phyloP scores from a whole-genome alignment of 192 early-diverging fungal species.

The Coemansia sp. region DNA sequence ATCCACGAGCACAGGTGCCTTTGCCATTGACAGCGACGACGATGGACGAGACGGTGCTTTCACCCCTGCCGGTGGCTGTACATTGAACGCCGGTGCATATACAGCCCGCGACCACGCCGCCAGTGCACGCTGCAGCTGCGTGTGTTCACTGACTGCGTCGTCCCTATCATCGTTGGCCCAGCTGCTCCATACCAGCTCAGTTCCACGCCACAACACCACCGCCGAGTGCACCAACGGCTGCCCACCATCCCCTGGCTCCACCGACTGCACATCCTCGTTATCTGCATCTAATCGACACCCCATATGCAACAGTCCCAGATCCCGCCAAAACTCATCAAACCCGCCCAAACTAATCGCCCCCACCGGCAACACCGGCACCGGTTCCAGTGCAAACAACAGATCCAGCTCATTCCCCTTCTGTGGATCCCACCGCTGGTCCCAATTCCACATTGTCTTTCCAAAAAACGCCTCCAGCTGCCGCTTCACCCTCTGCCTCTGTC shows the following conservation, averaged over 20 bases:
- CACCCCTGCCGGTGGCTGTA: neutral
- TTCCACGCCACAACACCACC: conserved; percentile 36
- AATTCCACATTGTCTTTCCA: conserved; percentile 32
- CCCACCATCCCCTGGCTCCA: neutral
- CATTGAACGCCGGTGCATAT: conserved; percentile 32
- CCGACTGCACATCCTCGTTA: neutral
- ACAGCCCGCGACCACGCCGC: conserved; percentile 42
- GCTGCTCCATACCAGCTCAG: conserved; percentile 38
- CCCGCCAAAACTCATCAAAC: conserved; percentile 46
- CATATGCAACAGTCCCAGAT: conserved; percentile 11
- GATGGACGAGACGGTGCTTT: neutral
- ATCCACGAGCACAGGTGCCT: neutral
- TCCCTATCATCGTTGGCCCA: conserved; percentile 2
- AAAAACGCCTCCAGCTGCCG: conserved; percentile 43
- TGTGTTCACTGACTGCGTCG: neutral
- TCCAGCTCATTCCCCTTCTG: conserved; percentile 22
- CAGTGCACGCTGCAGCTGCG: conserved; percentile 24
- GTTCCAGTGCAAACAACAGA: conserved; percentile 24
- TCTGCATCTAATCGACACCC: neutral
- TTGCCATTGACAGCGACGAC: neutral
- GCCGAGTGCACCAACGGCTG: conserved; percentile 20
- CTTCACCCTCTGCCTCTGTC: conserved; percentile 8
- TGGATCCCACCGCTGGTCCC: conserved; percentile 40
- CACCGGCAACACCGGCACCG: conserved; percentile 30
- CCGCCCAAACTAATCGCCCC: conserved; percentile 47